Evolutionary conservation across 345 rosid genomes (phyloP).

Genomic region (Carallia pectinifolia): DNA sequence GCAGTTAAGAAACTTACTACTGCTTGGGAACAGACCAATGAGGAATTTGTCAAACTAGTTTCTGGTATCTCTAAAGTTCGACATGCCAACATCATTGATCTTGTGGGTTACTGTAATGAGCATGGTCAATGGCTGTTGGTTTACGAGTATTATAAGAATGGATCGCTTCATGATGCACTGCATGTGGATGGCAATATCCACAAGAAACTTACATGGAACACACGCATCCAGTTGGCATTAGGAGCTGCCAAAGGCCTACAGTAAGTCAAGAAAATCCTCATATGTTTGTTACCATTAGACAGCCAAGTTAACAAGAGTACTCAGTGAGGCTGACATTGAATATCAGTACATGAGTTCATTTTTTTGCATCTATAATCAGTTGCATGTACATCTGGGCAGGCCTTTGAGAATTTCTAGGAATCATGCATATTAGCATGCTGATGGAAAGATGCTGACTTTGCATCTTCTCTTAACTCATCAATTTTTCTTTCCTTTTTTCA

Average conservation of each 20-base stretch:
- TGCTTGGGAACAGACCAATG: slow-evolving; percentile 48
- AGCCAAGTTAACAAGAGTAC: background rate
- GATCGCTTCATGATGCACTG: slow-evolving; percentile 76
- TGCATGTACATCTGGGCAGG: slow-evolving; percentile 5
- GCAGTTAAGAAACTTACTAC: slow-evolving; percentile 81
- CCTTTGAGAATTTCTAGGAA: background rate
- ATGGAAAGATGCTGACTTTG: background rate
- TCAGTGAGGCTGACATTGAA: background rate
- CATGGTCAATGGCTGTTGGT: slow-evolving; percentile 73
- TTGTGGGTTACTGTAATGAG: slow-evolving; percentile 84
- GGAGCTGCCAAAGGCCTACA: slow-evolving; percentile 89
- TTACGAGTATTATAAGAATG: slow-evolving; percentile 57
- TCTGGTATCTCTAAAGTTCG: slow-evolving; percentile 52
- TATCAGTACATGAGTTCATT: too few relatives aligned
- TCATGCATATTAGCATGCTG: slow-evolving; percentile 5
- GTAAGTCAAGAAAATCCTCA: slow-evolving; percentile 48
- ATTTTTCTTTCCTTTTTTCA: background rate
- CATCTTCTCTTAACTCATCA: slow-evolving; percentile 7
- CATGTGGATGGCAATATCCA: slow-evolving; percentile 61
- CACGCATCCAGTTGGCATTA: slow-evolving; percentile 65
- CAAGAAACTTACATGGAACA: slow-evolving; percentile 69
- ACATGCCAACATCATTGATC: slow-evolving; percentile 66
- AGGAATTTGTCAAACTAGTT: slow-evolving; percentile 60
- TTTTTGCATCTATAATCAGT: background rate
- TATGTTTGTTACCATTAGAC: background rate